phyloP scores from a whole-genome alignment of 805 yeast genomes.

The Starmerella floris region DNA sequence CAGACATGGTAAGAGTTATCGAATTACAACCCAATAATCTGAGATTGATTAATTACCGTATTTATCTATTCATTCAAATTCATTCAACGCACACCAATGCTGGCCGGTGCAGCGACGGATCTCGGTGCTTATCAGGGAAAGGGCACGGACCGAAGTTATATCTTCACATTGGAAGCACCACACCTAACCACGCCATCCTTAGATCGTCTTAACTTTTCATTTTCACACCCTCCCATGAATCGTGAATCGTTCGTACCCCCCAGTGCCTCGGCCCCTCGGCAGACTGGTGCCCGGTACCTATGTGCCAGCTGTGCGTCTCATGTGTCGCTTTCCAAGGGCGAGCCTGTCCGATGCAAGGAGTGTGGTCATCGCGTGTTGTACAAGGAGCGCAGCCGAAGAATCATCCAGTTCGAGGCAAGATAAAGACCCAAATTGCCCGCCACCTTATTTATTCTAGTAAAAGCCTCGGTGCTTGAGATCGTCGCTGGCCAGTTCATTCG shows the following conservation, averaged over 20 bases:
- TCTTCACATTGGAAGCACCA: too few species aligned
- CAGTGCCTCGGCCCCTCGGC: conserved; percentile 53
- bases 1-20: conserved; percentile 60
- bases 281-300: conserved; percentile 79
- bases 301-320: conserved; percentile 94
- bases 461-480: too few species aligned
- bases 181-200: too few species aligned
- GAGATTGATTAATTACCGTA: too few species aligned
- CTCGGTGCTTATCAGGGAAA: too few species aligned
- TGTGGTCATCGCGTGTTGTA: conserved; percentile 97
- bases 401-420: conserved; percentile 77
- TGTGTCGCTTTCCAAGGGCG: conserved; percentile 77
- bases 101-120: too few species aligned
- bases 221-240: conserved; percentile 10
- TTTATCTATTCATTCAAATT: too few species aligned
- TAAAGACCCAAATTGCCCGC: conserved; percentile 26
- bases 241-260: conserved; percentile 30
- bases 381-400: conserved; percentile 94
- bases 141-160: too few species aligned
- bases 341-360: conserved; percentile 94
- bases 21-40: too few species aligned
- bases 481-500: too few species aligned
- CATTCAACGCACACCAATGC: too few species aligned
- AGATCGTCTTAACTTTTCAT: too few species aligned
- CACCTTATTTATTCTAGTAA: neutral